Evolutionary conservation across 2,329 filamentous ascomycete species (phyloP), one percentile per base, ranked within the genome.

Genomic region (Xylariaceae sp.): DNA sequence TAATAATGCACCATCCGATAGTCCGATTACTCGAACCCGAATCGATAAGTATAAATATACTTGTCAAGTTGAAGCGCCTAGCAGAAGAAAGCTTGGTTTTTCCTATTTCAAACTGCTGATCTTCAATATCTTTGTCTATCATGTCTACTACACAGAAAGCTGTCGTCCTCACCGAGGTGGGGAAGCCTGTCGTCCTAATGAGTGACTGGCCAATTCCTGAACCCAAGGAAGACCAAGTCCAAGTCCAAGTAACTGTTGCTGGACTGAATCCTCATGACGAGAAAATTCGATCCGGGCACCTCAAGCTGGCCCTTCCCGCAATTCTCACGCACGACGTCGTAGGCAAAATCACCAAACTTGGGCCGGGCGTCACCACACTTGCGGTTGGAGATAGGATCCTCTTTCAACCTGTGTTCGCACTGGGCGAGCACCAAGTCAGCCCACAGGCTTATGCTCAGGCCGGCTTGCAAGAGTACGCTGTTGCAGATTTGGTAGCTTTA

Each of bases 401-500:
- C 35, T 48, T 47, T 3, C 60, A 68, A 34, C 45, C 53, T 6
- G 34, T 23, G 16, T 44, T 55, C 37, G 22, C 29, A 12, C 40
- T 22, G 11, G 35, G 33, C 14, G 38, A 46, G 25, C 44, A 32
- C 2, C 47, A 52, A 8, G 48, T 48, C 3, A n/a, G n/a, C n/a
- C n/a, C n/a, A n/a, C n/a, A n/a, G n/a, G n/a, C n/a, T n/a, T n/a
- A n/a, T n/a, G n/a, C n/a, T n/a, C n/a, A n/a, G n/a, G n/a, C n/a
- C n/a, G 70, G 64, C 2, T 53, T 71, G 5, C 68, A 71, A 45
- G 55, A 72, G 55, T 71, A 68, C 44, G 57, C 63, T 2, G 25
- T 68, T 19, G 42, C 64, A 11, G 64, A 70, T 40, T 55, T 56
- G 6, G 46, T 48, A 0, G 57, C 47, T 23, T 46, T 59, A 0